phyloP scores from a whole-genome alignment of 768 basidiomycete genomes.

The Naematelia aurantialba region DNA sequence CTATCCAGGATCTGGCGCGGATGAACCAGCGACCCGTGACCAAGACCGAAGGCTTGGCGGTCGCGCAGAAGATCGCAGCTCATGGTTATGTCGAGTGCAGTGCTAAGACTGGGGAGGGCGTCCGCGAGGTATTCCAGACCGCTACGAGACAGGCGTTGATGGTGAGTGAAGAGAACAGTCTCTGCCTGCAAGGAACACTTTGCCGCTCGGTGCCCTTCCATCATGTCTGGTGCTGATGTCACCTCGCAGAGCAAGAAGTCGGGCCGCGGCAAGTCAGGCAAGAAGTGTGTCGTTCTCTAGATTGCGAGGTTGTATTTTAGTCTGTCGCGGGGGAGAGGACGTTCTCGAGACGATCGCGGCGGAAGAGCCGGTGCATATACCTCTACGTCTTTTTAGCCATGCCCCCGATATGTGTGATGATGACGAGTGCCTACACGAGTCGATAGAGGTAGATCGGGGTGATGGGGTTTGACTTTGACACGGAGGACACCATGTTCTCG shows the following conservation, averaged over 20 bases:
- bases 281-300: conserved; percentile 44
- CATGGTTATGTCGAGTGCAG: conserved; percentile 97
- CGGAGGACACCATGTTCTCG: too few species aligned
- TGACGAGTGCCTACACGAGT: background rate
- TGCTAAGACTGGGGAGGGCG: conserved; percentile 92
- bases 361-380: background rate
- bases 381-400: background rate
- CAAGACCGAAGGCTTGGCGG: conserved; percentile 73
- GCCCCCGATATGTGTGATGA: background rate
- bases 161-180: conserved; percentile 38
- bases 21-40: conserved; percentile 85
- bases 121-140: conserved; percentile 96
- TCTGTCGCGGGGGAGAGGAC: conserved; percentile 4
- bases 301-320: conserved; percentile 21
- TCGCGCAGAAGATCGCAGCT: conserved; percentile 93
- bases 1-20: conserved; percentile 90
- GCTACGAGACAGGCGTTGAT: conserved; percentile 84
- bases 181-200: background rate
- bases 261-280: conserved; percentile 29
- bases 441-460: background rate
- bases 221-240: too few species aligned
- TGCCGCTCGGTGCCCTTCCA: conserved; percentile 1
- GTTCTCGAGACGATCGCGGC: background rate
- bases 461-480: too few species aligned
- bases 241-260: conserved; percentile 40